Conservation (phyloP, 2,329 filamentous ascomycete species). For the Fusarium liriodendri region DNA sequence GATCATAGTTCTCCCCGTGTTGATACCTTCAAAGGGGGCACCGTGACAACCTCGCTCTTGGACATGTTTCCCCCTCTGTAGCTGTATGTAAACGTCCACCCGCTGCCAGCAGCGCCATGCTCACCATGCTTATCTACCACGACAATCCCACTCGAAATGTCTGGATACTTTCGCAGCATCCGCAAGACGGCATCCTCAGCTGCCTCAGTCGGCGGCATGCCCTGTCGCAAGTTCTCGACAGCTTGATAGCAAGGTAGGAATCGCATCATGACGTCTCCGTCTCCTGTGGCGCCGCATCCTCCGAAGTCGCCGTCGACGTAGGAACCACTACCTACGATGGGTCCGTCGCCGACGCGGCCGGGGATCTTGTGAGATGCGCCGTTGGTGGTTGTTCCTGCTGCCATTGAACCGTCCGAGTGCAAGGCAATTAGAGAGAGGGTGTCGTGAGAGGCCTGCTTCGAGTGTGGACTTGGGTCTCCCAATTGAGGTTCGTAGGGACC, state of each 20-base stretch:
- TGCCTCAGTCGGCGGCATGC: conserved; percentile 60
- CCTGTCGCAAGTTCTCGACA: conserved; percentile 62
- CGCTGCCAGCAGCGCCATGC: conserved; percentile 63
- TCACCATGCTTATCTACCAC: conserved; percentile 61
- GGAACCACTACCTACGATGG: conserved; percentile 65
- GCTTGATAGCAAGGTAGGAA: conserved; percentile 69
- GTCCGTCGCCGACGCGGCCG: conserved; percentile 66
- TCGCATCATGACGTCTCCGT: conserved; percentile 68
- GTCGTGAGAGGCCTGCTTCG: conserved; percentile 56
- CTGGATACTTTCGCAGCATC: conserved; percentile 61
- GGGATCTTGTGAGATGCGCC: conserved; percentile 66
- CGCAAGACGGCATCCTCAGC: conserved; percentile 62
- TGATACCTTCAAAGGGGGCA: conserved; percentile 42
- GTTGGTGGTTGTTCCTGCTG: conserved; percentile 67
- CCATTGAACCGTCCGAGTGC: conserved; percentile 57
- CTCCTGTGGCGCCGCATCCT: conserved; percentile 66
- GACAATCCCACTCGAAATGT: conserved; percentile 60
- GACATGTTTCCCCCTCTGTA: conserved; percentile 61
- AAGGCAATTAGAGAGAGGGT: conserved; percentile 66
- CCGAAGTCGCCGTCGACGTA: conserved; percentile 66
- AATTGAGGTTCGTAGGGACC: conserved; percentile 58
- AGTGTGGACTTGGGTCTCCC: background rate
- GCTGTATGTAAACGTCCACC: conserved; percentile 67
- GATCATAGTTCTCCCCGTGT: conserved; percentile 12
- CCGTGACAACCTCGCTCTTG: conserved; percentile 56